Base-by-base conservation (phyloP, 1,284 basidiomycete species). In the Flammula alnicola region DNA sequence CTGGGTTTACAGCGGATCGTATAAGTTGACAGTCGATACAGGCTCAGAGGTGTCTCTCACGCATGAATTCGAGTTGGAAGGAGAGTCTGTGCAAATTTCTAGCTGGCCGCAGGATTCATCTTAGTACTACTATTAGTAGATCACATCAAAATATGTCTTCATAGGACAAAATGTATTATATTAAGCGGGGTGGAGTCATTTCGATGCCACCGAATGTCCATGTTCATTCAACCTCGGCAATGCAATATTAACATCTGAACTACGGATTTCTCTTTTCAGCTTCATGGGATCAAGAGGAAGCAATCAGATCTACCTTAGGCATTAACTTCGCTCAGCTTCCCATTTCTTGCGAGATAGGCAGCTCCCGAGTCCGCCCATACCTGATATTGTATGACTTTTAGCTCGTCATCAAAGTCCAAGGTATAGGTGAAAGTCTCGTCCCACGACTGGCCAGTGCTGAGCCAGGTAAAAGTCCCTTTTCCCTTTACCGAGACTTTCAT, bases 361-460 rank as follows among this genome's bases (percentile, higher is more conserved):
- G 83, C 78, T 7, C 82, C 84, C 4, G 83, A 79, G 63, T 87
- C 84, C 10, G 81, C 82, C 84, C 84, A 87, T 0, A 87, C 75
- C 60, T 86, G 78, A 70, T 83, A 85, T 38, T 75, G 68, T 20
- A 69, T 71, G 17, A 87, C 69, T 64, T 80, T 84, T 40, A 65
- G 59, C 29, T 76, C 71, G 17, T 80, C 71, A 51, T 86, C 84
- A 61, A 86, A 85, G 60, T 82, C 78, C 51, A 87, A 63, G 14
- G 78, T 71, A 59, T 85, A 86, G 6, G 71, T 68, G 59, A 87
- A 86, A n/a, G 69, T 72, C 68, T 86, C 85, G 25, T 80, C 66
- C 84, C 84, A 87, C 44, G 70, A 73, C 60, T 81, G 67, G 16
- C 66, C 65, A 2, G 79, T 79, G 47, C 69, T 69, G 44, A 62